Conservation (phyloP, 257 asterid species). For the Solanum clarkiae region DNA sequence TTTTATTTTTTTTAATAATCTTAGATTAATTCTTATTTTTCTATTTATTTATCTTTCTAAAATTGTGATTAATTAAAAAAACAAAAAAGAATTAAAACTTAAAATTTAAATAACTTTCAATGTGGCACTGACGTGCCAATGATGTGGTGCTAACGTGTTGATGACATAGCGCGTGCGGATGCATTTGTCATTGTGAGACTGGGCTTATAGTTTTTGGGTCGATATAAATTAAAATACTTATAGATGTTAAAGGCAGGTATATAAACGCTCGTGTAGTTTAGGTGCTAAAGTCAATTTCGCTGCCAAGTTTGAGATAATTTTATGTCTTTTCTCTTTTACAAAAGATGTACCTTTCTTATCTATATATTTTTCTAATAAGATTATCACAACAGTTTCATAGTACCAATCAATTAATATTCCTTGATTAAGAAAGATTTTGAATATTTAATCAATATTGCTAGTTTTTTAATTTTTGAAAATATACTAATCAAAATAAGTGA, state of each 20-base stretch:
- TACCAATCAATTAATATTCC: not conserved
- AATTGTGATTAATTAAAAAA: too few species aligned
- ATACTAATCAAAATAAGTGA: too few species aligned
- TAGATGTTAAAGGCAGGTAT: too few species aligned
- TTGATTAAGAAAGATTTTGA: not conserved
- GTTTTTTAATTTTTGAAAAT: not conserved
- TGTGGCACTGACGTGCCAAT: not conserved
- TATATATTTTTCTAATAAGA: not conserved
- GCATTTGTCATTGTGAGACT: too few species aligned
- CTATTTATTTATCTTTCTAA: too few species aligned
- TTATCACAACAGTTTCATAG: not conserved
- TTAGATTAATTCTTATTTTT: not conserved
- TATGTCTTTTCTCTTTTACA: not conserved
- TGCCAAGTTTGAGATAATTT: too few species aligned
- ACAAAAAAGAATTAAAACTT: not conserved
- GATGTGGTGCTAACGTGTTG: not conserved
- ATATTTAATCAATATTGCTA: not conserved
- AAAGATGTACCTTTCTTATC: not conserved
- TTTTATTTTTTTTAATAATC: too few species aligned
- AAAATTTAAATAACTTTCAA: too few species aligned
- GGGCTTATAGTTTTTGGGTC: too few species aligned
- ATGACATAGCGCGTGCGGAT: not conserved
- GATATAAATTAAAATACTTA: too few species aligned
- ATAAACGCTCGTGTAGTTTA: too few species aligned
- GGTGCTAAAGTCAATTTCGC: too few species aligned